Conservation (phyloP, 1,284 basidiomycete genomes). For the Apiotrichum mycotoxinovorans region DNA sequence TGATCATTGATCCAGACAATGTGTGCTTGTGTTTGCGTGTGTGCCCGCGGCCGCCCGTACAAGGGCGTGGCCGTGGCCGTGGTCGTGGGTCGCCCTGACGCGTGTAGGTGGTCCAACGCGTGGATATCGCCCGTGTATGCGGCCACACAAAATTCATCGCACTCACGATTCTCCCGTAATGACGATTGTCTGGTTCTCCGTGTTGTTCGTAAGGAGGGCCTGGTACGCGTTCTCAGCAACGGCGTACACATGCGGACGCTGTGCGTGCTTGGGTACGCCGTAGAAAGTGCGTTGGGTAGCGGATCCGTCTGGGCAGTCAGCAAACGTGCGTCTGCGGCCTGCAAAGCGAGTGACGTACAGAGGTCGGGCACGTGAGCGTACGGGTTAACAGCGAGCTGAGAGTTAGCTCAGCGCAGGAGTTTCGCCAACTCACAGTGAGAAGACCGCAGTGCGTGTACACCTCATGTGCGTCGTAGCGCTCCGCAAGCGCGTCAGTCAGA, state of each 20-base stretch:
- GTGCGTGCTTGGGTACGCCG: conserved; percentile 8
- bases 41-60: not conserved
- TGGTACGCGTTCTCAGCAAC: conserved; percentile 19
- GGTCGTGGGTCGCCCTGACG: too few relatives aligned
- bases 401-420: not conserved
- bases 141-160: not conserved
- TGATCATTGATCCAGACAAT: not conserved
- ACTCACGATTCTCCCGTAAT: conserved; percentile 23
- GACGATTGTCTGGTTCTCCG: conserved; percentile 19
- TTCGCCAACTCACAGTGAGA: conserved; percentile 8
- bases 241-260: conserved; percentile 19
- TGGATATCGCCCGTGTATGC: too few relatives aligned
- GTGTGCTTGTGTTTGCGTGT: not conserved
- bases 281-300: conserved; percentile 12
- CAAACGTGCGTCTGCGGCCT: not conserved
- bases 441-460: conserved; percentile 20
- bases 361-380: conserved; percentile 14
- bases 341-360: conserved; percentile 3
- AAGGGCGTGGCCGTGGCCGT: too few relatives aligned
- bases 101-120: too few relatives aligned
- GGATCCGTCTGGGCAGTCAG: conserved; percentile 13
- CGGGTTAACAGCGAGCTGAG: conserved; percentile 18
- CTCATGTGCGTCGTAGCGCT: conserved; percentile 8
- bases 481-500: conserved; percentile 16
- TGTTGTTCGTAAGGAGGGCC: conserved; percentile 7